These are phyloP conservation scores for Metarhizium guizhouense DNA, from an alignment of 2,329 filamentous ascomycete species.

Conservation along the genomic window DNA sequence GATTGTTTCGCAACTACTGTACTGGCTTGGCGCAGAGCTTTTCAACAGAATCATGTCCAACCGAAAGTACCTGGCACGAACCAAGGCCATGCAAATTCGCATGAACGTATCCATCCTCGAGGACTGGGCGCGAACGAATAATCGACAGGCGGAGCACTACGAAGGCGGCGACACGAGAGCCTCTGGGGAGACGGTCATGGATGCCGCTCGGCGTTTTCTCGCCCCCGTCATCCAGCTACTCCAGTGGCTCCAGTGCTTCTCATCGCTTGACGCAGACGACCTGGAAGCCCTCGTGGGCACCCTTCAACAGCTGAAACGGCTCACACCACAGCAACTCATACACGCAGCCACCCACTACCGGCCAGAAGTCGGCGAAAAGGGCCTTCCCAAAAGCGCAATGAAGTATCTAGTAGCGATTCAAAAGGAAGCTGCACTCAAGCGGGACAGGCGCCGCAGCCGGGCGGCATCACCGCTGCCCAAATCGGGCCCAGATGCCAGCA, in stretches of 20 bases:
- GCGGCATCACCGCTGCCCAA: slow-evolving; percentile 32
- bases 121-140: slow-evolving; percentile 92
- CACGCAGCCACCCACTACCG: slow-evolving; percentile 90
- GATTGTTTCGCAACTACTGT: slow-evolving; percentile 84
- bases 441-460: slow-evolving; percentile 42
- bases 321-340: slow-evolving; percentile 81
- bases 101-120: slow-evolving; percentile 96
- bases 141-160: slow-evolving; percentile 89
- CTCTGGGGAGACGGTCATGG: slow-evolving; percentile 78
- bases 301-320: slow-evolving; percentile 74
- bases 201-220: slow-evolving; percentile 75
- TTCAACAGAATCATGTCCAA: slow-evolving; percentile 99
- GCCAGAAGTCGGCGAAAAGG: slow-evolving; percentile 90
- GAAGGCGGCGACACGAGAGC: slow-evolving; percentile 83
- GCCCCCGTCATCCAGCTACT: slow-evolving; percentile 86
- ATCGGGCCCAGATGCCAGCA: slow-evolving; percentile 18
- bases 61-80: slow-evolving; percentile 84
- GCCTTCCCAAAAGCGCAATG: slow-evolving; percentile 76
- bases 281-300: slow-evolving; percentile 82
- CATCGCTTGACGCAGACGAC: slow-evolving; percentile 77
- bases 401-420: slow-evolving; percentile 79
- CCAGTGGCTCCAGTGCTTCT: slow-evolving; percentile 98
- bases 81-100: slow-evolving; percentile 98
- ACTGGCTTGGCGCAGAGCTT: slow-evolving; percentile 92
- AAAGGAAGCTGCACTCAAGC: slow-evolving; percentile 57